Evolutionary conservation across 2,329 filamentous ascomycete genomes (phyloP).

Genomic region (Sclerotinia trifoliorum): DNA sequence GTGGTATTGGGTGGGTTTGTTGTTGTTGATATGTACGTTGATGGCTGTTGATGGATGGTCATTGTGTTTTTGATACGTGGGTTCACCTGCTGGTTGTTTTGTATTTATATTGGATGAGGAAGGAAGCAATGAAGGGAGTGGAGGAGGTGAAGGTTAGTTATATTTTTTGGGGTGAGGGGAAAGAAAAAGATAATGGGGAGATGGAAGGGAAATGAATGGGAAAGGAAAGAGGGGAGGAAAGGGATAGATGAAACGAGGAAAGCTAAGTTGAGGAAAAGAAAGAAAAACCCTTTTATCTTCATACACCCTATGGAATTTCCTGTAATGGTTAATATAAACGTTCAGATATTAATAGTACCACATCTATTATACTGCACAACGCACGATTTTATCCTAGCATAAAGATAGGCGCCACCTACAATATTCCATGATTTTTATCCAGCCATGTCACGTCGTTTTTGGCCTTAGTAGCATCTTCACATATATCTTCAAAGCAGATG

Average conservation of each 20-base stretch:
- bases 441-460: not conserved
- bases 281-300: not conserved
- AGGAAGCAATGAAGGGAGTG: too few species aligned
- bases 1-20: too few species aligned
- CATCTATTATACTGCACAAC: not conserved
- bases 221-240: not conserved
- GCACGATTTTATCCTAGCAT: not conserved
- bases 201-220: not conserved
- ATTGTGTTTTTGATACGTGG: too few species aligned
- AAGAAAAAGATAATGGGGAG: too few species aligned
- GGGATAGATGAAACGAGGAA: not conserved
- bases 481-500: constrained; percentile 9
- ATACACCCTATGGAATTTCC: constrained; percentile 1
- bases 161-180: too few species aligned
- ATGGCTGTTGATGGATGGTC: too few species aligned
- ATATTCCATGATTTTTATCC: constrained; percentile 5
- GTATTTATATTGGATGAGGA: too few species aligned
- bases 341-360: not conserved
- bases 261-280: not conserved
- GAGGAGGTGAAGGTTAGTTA: too few species aligned
- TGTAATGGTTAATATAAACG: not conserved
- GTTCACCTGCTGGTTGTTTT: too few species aligned
- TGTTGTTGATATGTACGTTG: too few species aligned
- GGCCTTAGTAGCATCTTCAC: not conserved
- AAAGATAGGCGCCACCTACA: not conserved